Evolutionary conservation across 2,329 filamentous ascomycete genomes (phyloP).

Genomic region (Hymenoscyphus albidus): DNA sequence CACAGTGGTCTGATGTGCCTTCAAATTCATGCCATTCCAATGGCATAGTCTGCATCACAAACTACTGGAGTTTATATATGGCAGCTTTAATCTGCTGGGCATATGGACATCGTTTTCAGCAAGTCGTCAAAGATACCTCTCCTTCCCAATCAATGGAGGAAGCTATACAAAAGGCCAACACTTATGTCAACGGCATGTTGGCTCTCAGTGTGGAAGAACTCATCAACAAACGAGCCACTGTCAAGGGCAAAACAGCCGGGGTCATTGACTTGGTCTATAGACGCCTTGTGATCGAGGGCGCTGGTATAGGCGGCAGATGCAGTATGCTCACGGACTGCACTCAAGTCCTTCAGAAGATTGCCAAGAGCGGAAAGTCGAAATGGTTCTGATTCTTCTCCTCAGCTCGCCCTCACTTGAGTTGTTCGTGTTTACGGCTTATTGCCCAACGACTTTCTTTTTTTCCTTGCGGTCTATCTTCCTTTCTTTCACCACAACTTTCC

Average conservation of each 20-base stretch:
- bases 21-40: conserved; percentile 18
- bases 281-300: conserved; percentile 46
- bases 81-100: conserved; percentile 59
- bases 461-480: neutral
- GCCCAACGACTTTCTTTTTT: neutral
- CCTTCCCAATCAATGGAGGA: conserved; percentile 15
- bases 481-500: neutral
- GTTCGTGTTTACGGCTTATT: neutral
- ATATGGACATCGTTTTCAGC: conserved; percentile 39
- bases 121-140: conserved; percentile 1
- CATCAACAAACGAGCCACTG: conserved; percentile 35
- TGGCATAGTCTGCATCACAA: conserved; percentile 36
- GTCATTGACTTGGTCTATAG: conserved; percentile 48
- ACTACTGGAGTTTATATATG: conserved; percentile 55
- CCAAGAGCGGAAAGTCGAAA: conserved; percentile 42
- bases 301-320: conserved; percentile 42
- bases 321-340: conserved; percentile 52
- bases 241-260: conserved; percentile 41
- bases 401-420: neutral
- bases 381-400: conserved; percentile 38
- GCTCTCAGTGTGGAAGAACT: conserved; percentile 40
- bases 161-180: conserved; percentile 27
- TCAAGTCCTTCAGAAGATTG: conserved; percentile 49
- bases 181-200: conserved; percentile 40
- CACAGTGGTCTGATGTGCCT: conserved; percentile 20